Percentiles rank a stretch among this genome's conserved stretches.
These are phyloP conservation scores for Podospora conica DNA, from an alignment of 495 filamentous ascomycete genomes.

Conservation along the genomic window DNA sequence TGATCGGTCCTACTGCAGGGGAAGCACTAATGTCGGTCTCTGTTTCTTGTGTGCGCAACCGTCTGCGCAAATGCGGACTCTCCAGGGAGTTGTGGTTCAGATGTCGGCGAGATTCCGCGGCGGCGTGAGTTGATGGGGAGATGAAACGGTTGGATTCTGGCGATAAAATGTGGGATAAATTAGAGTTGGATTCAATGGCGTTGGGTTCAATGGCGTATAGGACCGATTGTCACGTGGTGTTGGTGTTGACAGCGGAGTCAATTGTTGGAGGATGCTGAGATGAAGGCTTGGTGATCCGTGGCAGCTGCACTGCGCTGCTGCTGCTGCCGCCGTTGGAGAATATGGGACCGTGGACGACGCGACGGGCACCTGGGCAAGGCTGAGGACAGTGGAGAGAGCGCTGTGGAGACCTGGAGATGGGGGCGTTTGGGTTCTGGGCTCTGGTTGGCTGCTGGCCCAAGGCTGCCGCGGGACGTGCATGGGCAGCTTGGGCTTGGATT, in stretches of 20 bases:
- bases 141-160: neutral
- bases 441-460: slow-evolving; percentile 13
- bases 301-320: no score
- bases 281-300: neutral
- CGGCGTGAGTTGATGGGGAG: neutral
- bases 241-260: neutral
- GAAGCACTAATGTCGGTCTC: neutral
- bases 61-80: neutral
- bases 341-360: neutral
- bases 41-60: neutral
- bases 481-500: slow-evolving; percentile 11
- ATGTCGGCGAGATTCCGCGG: neutral
- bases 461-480: slow-evolving; percentile 20
- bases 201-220: neutral
- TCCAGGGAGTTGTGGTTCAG: neutral
- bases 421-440: neutral
- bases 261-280: neutral
- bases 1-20: neutral
- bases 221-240: neutral
- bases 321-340: neutral
- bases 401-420: neutral
- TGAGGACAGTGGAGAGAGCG: slow-evolving; percentile 5
- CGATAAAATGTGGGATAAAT: neutral
- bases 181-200: neutral
- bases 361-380: slow-evolving; percentile 18